Percentiles rank a stretch among this genome's conserved stretches.
phyloP scores from a whole-genome alignment of 2,329 filamentous ascomycete species.

The Lasiodiplodia citricola region DNA sequence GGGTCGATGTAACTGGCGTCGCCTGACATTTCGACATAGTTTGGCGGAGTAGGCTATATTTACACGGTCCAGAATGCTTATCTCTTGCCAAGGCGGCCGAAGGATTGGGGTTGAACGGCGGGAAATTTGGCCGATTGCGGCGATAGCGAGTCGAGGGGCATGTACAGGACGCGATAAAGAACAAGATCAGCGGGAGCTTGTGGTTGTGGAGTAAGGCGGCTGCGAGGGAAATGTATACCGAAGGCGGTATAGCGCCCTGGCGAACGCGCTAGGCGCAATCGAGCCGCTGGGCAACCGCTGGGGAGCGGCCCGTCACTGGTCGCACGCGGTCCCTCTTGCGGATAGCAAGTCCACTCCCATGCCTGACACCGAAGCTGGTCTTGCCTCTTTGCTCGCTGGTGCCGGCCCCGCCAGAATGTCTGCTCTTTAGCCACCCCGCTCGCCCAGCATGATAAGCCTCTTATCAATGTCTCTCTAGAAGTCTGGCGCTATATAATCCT shows the following conservation, averaged over 20 bases:
- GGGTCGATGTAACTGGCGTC: background rate
- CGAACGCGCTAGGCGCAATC: slow-evolving; percentile 5
- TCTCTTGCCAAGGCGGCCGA: background rate
- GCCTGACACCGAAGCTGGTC: background rate
- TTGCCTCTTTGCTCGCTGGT: background rate
- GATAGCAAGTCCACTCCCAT: slow-evolving; percentile 26
- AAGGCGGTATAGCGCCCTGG: slow-evolving; percentile 9
- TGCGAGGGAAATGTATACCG: slow-evolving; percentile 24
- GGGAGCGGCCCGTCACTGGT: slow-evolving; percentile 3
- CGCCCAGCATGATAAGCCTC: slow-evolving; percentile 8
- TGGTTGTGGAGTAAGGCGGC: slow-evolving; percentile 6
- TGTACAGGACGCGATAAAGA: slow-evolving; percentile 14
- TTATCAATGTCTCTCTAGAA: slow-evolving; percentile 2
- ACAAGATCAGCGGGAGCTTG: slow-evolving; percentile 3
- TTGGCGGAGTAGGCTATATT: slow-evolving; percentile 18
- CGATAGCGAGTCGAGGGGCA: slow-evolving; percentile 12
- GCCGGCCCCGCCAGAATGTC: background rate
- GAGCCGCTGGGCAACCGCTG: slow-evolving; percentile 13
- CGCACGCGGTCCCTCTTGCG: slow-evolving; percentile 24
- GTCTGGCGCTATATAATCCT: slow-evolving; percentile 4
- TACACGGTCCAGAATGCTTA: slow-evolving; percentile 11
- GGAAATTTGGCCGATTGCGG: slow-evolving; percentile 24
- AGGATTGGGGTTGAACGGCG: background rate
- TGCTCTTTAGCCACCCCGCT: background rate
- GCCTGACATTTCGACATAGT: slow-evolving; percentile 5